Conservation (phyloP, 1,139 yeast genomes). For the Pichia sp. region DNA sequence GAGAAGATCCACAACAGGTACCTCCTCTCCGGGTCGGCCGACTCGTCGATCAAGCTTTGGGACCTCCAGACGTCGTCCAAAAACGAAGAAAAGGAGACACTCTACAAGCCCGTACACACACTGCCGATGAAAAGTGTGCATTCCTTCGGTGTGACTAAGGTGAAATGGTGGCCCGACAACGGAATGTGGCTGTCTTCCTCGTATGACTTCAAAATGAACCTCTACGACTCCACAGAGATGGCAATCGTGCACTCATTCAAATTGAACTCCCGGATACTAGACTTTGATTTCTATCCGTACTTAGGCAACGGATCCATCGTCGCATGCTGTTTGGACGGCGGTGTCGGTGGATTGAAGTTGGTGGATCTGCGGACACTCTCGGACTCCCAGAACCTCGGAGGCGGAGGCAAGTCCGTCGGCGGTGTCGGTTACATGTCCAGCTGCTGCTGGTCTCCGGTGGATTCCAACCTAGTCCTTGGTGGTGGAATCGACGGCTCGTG, state of each 20-base stretch:
- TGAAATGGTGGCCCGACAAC: conserved; percentile 92
- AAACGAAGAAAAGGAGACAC: conserved; percentile 19
- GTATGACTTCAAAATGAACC: conserved; percentile 71
- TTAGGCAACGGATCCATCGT: conserved; percentile 52
- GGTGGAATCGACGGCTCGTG: conserved; percentile 78
- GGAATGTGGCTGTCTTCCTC: conserved; percentile 86
- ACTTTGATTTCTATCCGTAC: conserved; percentile 45
- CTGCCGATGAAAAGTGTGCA: conserved; percentile 61
- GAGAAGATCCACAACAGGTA: conserved; percentile 51
- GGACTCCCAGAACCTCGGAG: conserved; percentile 65
- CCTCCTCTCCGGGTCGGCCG: conserved; percentile 74
- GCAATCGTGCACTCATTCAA: conserved; percentile 65
- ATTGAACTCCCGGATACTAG: conserved; percentile 47
- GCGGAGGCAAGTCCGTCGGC: conserved; percentile 28
- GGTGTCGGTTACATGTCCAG: conserved; percentile 31
- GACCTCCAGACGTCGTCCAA: conserved; percentile 31
- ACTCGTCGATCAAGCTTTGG: conserved; percentile 70
- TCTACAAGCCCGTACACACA: conserved; percentile 37
- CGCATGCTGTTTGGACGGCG: conserved; percentile 37
- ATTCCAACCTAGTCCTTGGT: conserved; percentile 59
- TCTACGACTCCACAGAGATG: conserved; percentile 78
- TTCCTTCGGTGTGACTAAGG: conserved; percentile 66
- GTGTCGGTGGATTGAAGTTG: conserved; percentile 42
- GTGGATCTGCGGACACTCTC: conserved; percentile 73
- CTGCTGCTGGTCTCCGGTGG: conserved; percentile 66